Evolutionary conservation across 495 filamentous ascomycete species (phyloP).

Genomic region (Annulohypoxylon bovei): DNA sequence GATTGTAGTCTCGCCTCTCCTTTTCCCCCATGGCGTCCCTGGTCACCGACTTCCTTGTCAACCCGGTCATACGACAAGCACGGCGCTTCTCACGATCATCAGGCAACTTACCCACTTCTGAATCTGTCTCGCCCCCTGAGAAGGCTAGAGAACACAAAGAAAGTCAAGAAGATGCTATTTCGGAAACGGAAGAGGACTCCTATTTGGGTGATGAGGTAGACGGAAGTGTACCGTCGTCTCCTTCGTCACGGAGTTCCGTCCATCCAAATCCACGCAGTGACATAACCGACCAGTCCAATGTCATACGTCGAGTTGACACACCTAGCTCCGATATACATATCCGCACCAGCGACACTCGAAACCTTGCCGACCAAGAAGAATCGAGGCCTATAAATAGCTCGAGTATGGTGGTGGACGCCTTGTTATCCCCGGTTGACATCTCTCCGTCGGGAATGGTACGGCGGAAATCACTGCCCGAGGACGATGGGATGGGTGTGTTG

Average conservation of each 20-base stretch:
- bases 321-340: conserved; percentile 10
- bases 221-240: conserved; percentile 34
- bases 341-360: conserved; percentile 19
- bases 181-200: conserved; percentile 44
- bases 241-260: conserved; percentile 40
- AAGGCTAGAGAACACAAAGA: conserved; percentile 16
- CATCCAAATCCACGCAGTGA: conserved; percentile 32
- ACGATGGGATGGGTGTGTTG: conserved; percentile 88
- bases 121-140: conserved; percentile 36
- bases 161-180: conserved; percentile 43
- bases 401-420: conserved; percentile 2
- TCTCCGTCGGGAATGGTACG: conserved; percentile 12
- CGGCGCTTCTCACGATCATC: conserved; percentile 62
- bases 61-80: conserved; percentile 79
- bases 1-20: not conserved
- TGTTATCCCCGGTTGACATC: conserved; percentile 2
- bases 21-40: conserved; percentile 72
- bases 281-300: conserved; percentile 11
- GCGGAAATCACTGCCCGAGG: conserved; percentile 72
- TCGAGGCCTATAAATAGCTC: conserved; percentile 18
- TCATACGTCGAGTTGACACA: conserved; percentile 2
- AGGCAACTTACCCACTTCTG: conserved; percentile 46
- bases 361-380: conserved; percentile 3
- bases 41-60: conserved; percentile 77
- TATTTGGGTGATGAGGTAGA: conserved; percentile 33